Conservation (phyloP, 1,284 basidiomycete genomes). For the Pholiota adiposa region DNA sequence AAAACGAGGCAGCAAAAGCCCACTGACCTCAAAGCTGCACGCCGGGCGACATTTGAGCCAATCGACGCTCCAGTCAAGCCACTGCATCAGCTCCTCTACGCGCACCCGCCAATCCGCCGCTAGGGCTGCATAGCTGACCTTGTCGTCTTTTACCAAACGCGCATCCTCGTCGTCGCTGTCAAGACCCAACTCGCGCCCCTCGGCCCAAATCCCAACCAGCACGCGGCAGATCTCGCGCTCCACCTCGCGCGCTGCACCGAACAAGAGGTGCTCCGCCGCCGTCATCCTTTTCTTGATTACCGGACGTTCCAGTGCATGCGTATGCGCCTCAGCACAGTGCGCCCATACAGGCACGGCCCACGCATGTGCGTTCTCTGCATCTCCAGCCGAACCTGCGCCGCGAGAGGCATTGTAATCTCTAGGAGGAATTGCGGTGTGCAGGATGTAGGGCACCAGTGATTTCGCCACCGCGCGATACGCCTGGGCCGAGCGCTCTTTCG, state of each 20-base stretch:
- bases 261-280: slow-evolving; percentile 38
- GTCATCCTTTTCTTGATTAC: slow-evolving; percentile 29
- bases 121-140: slow-evolving; percentile 11
- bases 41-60: slow-evolving; percentile 48
- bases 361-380: slow-evolving; percentile 8
- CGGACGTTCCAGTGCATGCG: slow-evolving; percentile 25
- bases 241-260: slow-evolving; percentile 37
- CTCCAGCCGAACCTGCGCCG: not conserved
- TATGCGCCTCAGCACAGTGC: slow-evolving; percentile 41
- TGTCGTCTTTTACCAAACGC: not conserved
- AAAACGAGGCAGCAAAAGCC: not conserved
- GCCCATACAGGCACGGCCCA: slow-evolving; percentile 37
- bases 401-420: not conserved
- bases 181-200: slow-evolving; percentile 39
- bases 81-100: slow-evolving; percentile 39
- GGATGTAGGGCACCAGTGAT: slow-evolving; percentile 43
- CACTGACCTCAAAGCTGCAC: slow-evolving; percentile 42
- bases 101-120: slow-evolving; percentile 32
- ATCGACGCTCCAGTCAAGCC: slow-evolving; percentile 48
- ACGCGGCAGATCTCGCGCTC: slow-evolving; percentile 51
- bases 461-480: slow-evolving; percentile 35
- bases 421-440: slow-evolving; percentile 20
- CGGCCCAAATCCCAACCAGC: slow-evolving; percentile 46
- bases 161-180: slow-evolving; percentile 7
- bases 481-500: slow-evolving; percentile 21